Conservation (phyloP, 805 yeast genomes). For the Cyberlindnera maclurae region DNA sequence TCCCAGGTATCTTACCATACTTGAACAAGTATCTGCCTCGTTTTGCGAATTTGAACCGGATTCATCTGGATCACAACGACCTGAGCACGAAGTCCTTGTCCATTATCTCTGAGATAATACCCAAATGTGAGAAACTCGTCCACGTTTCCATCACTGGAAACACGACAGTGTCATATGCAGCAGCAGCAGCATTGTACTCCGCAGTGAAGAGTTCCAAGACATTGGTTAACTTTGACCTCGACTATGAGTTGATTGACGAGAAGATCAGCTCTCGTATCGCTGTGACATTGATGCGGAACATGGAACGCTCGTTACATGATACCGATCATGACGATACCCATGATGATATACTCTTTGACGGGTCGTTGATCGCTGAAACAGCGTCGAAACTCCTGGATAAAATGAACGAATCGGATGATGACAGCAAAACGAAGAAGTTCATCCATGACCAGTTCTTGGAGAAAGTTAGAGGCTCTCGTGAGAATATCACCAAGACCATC, state of each 20-base stretch:
- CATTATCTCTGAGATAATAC: constrained; percentile 58
- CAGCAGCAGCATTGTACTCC: constrained; percentile 59
- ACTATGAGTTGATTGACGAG: constrained; percentile 52
- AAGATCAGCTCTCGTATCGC: constrained; percentile 66
- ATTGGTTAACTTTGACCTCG: constrained; percentile 64
- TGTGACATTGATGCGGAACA: constrained; percentile 72
- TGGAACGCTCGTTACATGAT: constrained; percentile 45
- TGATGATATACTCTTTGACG: constrained; percentile 70
- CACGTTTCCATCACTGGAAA: constrained; percentile 69
- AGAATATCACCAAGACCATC: constrained; percentile 41
- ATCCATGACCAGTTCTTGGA: constrained; percentile 33
- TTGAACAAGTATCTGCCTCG: constrained; percentile 62
- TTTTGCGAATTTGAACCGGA: constrained; percentile 53
- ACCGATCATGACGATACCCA: constrained; percentile 27
- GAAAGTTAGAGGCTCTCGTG: constrained; percentile 32
- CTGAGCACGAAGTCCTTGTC: constrained; percentile 49
- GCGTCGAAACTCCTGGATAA: constrained; percentile 57
- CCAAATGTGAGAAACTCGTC: constrained; percentile 57
- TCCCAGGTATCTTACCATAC: constrained; percentile 53
- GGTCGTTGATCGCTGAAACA: constrained; percentile 63
- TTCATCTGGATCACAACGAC: constrained; percentile 67
- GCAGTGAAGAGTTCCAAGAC: constrained; percentile 61
- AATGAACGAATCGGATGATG: constrained; percentile 21
- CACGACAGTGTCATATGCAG: constrained; percentile 45
- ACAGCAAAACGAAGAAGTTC: constrained; percentile 31